phyloP scores from a whole-genome alignment of 345 rosid genomes.

The Theobroma cacao region DNA sequence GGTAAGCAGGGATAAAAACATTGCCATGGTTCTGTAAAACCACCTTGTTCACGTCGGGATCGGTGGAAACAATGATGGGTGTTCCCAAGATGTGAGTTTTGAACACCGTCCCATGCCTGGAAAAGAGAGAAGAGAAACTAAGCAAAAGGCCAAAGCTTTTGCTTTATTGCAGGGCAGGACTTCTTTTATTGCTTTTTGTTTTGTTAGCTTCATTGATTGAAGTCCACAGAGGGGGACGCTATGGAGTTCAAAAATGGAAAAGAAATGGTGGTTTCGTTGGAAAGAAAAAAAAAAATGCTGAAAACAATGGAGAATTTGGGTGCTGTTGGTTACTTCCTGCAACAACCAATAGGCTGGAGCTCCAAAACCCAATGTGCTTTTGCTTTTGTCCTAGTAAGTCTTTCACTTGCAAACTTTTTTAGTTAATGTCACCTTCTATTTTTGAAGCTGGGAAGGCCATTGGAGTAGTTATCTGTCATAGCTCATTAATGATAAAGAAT shows the following conservation, averaged over 20 bases:
- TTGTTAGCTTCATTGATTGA: background rate
- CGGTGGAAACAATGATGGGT: conserved; percentile 88
- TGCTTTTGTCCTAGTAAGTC: background rate
- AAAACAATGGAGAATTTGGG: background rate
- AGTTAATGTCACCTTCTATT: background rate
- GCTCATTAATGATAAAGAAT: conserved; percentile 3
- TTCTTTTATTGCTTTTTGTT: background rate
- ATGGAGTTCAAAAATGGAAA: background rate
- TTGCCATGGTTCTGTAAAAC: conserved; percentile 83
- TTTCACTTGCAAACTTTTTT: background rate
- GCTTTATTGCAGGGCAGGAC: background rate
- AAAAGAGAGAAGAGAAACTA: background rate
- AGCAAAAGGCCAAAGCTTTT: background rate
- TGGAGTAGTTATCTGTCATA: background rate
- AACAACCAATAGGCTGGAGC: conserved; percentile 1
- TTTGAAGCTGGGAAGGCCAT: background rate
- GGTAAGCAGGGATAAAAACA: conserved; percentile 81
- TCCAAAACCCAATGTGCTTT: no score
- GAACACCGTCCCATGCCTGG: conserved; percentile 83
- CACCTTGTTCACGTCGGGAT: conserved; percentile 86
- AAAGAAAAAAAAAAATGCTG: background rate
- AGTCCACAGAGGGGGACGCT: background rate
- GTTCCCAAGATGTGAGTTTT: conserved; percentile 89
- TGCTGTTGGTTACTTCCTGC: background rate
- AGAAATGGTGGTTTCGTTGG: background rate